Conservation (phyloP, 768 basidiomycete species). For the Kwoniella botswanensis region DNA sequence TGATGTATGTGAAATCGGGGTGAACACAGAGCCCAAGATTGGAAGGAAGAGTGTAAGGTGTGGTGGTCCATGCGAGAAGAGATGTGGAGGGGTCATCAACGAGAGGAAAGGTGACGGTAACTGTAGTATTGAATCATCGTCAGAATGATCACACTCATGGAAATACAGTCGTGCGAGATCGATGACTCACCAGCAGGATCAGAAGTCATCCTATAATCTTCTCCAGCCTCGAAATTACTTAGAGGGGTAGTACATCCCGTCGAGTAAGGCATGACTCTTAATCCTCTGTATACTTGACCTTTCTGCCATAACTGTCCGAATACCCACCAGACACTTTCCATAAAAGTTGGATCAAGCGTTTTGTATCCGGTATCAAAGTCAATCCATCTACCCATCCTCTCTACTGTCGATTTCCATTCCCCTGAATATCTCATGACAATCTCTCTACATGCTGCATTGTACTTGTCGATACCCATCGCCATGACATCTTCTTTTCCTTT, state of each 20-base stretch:
- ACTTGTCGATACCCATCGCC: slow-evolving; percentile 92
- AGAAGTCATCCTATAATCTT: slow-evolving; percentile 87
- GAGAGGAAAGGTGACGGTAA: slow-evolving; percentile 89
- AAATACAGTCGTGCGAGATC: neutral
- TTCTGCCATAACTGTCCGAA: slow-evolving; percentile 93
- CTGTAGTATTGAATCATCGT: slow-evolving; percentile 58
- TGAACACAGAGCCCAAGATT: slow-evolving; percentile 95
- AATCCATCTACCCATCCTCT: slow-evolving; percentile 99
- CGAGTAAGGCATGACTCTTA: slow-evolving; percentile 97
- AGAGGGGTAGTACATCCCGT: slow-evolving; percentile 93
- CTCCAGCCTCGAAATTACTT: slow-evolving; percentile 95
- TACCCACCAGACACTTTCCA: slow-evolving; percentile 99
- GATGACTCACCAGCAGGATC: slow-evolving; percentile 79
- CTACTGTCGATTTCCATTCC: slow-evolving; percentile 93
- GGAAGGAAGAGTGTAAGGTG: slow-evolving; percentile 96
- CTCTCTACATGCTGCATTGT: slow-evolving; percentile 93
- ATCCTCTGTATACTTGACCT: slow-evolving; percentile 86
- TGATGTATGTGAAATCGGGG: slow-evolving; percentile 93
- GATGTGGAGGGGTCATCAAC: slow-evolving; percentile 90
- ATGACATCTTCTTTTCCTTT: slow-evolving; percentile 92
- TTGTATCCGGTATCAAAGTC: slow-evolving; percentile 99
- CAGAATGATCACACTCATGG: too few relatives aligned
- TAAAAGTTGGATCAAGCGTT: slow-evolving; percentile 87
- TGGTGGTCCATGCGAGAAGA: slow-evolving; percentile 96
- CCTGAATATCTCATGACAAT: slow-evolving; percentile 97